These are phyloP conservation scores for Penicillium goetzii DNA, from an alignment of 495 filamentous ascomycete genomes.

Conservation along the genomic window DNA sequence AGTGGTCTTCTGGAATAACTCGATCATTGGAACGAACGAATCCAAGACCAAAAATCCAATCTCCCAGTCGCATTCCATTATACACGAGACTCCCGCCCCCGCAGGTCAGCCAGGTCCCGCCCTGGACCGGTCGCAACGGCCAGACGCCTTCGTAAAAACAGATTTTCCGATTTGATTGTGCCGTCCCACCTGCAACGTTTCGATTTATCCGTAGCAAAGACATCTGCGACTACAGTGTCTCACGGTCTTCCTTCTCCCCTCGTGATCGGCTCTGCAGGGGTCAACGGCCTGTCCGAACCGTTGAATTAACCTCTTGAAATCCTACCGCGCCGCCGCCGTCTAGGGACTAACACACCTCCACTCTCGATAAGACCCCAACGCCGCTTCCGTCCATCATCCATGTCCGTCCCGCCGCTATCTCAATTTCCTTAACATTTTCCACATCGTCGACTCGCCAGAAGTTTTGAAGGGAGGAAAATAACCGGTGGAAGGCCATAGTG, in stretches of 20 bases:
- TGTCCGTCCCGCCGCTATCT: slow-evolving; percentile 21
- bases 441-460: slow-evolving; percentile 1
- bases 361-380: neutral
- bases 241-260: neutral
- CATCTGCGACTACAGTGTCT: neutral
- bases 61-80: neutral
- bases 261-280: slow-evolving; percentile 11
- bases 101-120: neutral
- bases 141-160: slow-evolving; percentile 17
- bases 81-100: no score
- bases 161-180: slow-evolving; percentile 17
- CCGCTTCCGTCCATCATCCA: slow-evolving; percentile 24
- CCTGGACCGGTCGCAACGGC: neutral
- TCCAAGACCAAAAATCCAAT: neutral
- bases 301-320: neutral
- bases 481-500: slow-evolving; percentile 29
- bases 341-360: slow-evolving; percentile 4
- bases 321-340: neutral
- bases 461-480: neutral
- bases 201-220: neutral
- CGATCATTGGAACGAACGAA: neutral
- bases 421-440: slow-evolving; percentile 8
- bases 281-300: slow-evolving; percentile 3
- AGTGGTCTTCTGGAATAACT: neutral
- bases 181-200: slow-evolving; percentile 14